Percentiles rank a stretch among this genome's conserved stretches.
These are phyloP conservation scores for Cyclocybe cylindracea DNA, from an alignment of 768 basidiomycete genomes.

Conservation along the genomic window DNA sequence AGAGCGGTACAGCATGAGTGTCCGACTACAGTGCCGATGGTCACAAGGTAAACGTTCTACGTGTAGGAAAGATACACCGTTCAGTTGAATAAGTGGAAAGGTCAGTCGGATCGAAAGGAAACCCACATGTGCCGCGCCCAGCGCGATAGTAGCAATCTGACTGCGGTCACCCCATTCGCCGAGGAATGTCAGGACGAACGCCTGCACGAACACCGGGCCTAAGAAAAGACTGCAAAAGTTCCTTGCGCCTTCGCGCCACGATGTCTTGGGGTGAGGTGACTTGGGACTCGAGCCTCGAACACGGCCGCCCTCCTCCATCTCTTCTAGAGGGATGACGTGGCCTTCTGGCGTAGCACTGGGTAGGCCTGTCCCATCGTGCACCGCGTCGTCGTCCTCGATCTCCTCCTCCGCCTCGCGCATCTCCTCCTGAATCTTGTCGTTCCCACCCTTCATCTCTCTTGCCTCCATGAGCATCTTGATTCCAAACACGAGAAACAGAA, in stretches of 20 bases:
- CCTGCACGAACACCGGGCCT: slow-evolving; percentile 93
- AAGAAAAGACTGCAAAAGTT: slow-evolving; percentile 83
- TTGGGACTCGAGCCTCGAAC: neutral
- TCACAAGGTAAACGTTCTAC: slow-evolving; percentile 91
- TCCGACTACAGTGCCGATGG: slow-evolving; percentile 86
- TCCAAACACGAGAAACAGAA: slow-evolving; percentile 91
- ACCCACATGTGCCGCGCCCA: slow-evolving; percentile 91
- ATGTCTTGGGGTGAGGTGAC: slow-evolving; percentile 15
- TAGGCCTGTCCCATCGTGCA: slow-evolving; percentile 41
- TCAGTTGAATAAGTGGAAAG: neutral
- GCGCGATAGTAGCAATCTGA: slow-evolving; percentile 95
- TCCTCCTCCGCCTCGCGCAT: slow-evolving; percentile 97
- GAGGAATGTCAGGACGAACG: slow-evolving; percentile 94
- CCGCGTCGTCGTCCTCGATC: slow-evolving; percentile 78
- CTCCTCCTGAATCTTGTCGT: slow-evolving; percentile 86
- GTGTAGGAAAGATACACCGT: neutral
- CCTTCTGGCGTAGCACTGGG: slow-evolving; percentile 26
- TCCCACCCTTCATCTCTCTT: slow-evolving; percentile 73
- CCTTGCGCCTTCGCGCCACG: slow-evolving; percentile 60
- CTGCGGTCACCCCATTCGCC: slow-evolving; percentile 99
- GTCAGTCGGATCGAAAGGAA: neutral
- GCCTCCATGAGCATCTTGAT: slow-evolving; percentile 88
- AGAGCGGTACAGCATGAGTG: slow-evolving; percentile 86
- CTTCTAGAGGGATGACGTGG: slow-evolving; percentile 62
- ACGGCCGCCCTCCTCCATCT: slow-evolving; percentile 70